Evolutionary conservation across 2,329 filamentous ascomycete genomes (phyloP), one percentile per base, ranked within the genome.

Genomic region (Bisporella sp.): DNA sequence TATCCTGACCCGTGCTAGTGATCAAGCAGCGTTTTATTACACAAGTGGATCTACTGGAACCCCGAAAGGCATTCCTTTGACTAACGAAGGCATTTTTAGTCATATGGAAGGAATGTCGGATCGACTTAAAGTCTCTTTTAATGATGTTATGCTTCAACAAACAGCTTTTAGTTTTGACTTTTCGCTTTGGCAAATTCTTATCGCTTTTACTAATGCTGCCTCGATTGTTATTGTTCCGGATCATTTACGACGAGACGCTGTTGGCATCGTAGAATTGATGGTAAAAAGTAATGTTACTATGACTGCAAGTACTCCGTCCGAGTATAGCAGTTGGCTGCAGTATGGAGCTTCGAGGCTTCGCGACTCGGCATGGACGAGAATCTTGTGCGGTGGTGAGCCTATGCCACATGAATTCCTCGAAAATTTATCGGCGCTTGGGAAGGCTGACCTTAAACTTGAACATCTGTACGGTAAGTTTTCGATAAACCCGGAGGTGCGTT

Each of bases 11-110:
- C 61, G 55, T 64, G 62, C 9, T 62, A 64, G 45, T 59, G 66
- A 37, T 60, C 62, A 6, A 64, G 70, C 11, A 60, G 66, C 47
- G 21, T 47, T 55, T n/a, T 37, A 58, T 32, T 61, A 50, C 49
- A 59, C 59, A 29, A 56, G 52, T 13, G 59, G 59, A n/a, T 52
- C 55, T 1, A 62, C 58, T 31, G 59, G 59, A 39, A 60, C 41
- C 0, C 73, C 73, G 2, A 75, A 75, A 57, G 71, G 71, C 4
- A 65, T 74, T 13, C 41, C 64, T 1, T 52, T 72, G 7, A 59
- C 39, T 3, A 61, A 68, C 42, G 32, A 29, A 4, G 54, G 50
- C 32, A 28, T 65, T 6, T 42, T 47, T 1, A 64, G 63, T 47
- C 40, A 58, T n/a, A 51, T 66, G 5, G 59, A 62, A 37, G 57